A percentile compares a stretch with the other conserved stretches of the same genome.
These are phyloP conservation scores for Xylaria intraflava DNA, from an alignment of 495 filamentous ascomycete species.

Conservation along the genomic window DNA sequence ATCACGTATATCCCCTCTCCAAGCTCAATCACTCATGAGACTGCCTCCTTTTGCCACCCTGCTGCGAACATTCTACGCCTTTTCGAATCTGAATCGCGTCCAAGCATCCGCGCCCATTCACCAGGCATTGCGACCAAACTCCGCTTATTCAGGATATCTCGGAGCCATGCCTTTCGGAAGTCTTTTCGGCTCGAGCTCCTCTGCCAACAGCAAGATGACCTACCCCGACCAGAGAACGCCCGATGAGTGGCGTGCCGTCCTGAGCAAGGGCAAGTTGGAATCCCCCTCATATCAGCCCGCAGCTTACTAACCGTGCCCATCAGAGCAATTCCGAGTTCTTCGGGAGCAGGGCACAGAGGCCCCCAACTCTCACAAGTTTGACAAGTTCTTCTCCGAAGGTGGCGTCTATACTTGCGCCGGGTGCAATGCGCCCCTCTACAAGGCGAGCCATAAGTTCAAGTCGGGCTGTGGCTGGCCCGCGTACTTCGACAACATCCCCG, in stretches of 20 bases:
- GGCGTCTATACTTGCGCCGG: constrained; percentile 83
- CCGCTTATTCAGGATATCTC: constrained; percentile 17
- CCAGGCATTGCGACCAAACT: constrained; percentile 4
- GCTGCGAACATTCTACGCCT: constrained; percentile 44
- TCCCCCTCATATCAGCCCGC: not conserved
- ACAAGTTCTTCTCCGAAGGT: constrained; percentile 67
- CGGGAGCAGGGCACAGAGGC: constrained; percentile 86
- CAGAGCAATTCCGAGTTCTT: constrained; percentile 91
- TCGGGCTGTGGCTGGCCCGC: constrained; percentile 97
- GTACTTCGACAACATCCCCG: constrained; percentile 89
- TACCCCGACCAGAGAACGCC: constrained; percentile 73
- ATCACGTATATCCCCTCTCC: not conserved
- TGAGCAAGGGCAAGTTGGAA: constrained; percentile 61
- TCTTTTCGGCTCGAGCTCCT: constrained; percentile 61
- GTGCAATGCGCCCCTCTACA: constrained; percentile 84
- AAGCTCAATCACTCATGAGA: constrained; percentile 45
- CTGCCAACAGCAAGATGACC: constrained; percentile 52
- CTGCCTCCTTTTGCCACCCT: constrained; percentile 42
- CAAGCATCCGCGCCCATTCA: constrained; percentile 22
- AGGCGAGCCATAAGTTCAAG: constrained; percentile 85
- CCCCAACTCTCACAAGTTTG: constrained; percentile 70
- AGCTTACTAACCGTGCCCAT: not conserved
- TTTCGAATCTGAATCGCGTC: constrained; percentile 30
- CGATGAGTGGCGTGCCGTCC: constrained; percentile 81
- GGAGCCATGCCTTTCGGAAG: constrained; percentile 63